A percentile compares a stretch with the other conserved stretches of the same genome.
Conservation (phyloP, 2,329 filamentous ascomycete species). For the Aspergillus caelatus region DNA sequence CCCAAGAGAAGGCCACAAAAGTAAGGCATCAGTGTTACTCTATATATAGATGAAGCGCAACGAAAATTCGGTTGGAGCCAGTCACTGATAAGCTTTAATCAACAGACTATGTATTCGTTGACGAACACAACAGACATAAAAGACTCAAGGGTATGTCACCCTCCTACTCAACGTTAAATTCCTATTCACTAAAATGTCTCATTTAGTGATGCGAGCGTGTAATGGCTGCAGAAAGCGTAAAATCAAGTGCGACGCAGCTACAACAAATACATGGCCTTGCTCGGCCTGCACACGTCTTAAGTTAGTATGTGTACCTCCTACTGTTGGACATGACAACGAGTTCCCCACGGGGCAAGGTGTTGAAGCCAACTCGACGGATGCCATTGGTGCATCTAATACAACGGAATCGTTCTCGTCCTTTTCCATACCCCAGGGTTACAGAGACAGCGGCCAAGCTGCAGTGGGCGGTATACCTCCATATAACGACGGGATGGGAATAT, state of each 20-base stretch:
- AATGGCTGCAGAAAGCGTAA: conserved; percentile 93
- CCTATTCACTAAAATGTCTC: conserved; percentile 12
- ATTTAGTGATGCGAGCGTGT: conserved; percentile 89
- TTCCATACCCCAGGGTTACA: conserved; percentile 51
- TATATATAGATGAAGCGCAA: conserved; percentile 9
- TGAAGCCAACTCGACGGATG: conserved; percentile 28
- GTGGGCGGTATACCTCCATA: conserved; percentile 51
- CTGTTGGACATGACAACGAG: conserved; percentile 71
- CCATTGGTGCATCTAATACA: conserved; percentile 36
- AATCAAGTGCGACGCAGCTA: conserved; percentile 97
- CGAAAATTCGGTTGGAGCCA: neutral
- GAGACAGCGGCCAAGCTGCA: conserved; percentile 54
- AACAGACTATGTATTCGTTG: conserved; percentile 96
- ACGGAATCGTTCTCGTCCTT: conserved; percentile 57
- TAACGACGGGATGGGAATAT: conserved; percentile 42
- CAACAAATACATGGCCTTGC: conserved; percentile 96
- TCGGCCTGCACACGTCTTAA: conserved; percentile 91
- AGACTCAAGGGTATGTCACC: conserved; percentile 76
- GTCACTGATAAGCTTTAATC: conserved; percentile 16
- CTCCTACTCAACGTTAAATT: neutral
- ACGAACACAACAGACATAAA: conserved; percentile 98
- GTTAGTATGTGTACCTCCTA: conserved; percentile 88
- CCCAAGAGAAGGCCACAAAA: conserved; percentile 79
- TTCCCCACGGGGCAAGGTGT: conserved; percentile 31
- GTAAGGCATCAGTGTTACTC: conserved; percentile 53